These are phyloP conservation scores for Heliamphora exappendiculata DNA, from an alignment of 148 eudicot species.

Conservation along the genomic window DNA sequence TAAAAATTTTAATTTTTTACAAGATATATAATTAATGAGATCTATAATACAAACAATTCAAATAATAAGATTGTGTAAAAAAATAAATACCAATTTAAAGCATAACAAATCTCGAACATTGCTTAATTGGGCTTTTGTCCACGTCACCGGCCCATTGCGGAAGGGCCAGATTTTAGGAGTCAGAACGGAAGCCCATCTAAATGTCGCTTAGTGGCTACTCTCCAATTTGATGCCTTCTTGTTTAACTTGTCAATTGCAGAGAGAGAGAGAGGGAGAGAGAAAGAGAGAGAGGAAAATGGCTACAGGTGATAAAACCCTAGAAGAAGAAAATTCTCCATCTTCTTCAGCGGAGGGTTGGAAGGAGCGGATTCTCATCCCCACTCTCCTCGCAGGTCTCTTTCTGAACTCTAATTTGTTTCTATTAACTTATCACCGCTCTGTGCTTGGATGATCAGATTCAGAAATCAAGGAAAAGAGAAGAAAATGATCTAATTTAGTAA, in stretches of 20 bases:
- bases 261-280: background rate
- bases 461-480: background rate
- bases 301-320: constrained; percentile 17
- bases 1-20: too few relatives aligned
- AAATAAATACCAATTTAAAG: too few relatives aligned
- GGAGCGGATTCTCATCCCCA: constrained; percentile 53
- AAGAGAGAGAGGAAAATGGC: constrained; percentile 3
- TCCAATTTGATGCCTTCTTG: background rate
- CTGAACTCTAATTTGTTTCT: background rate
- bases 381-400: constrained; percentile 55
- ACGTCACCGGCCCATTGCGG: too few relatives aligned
- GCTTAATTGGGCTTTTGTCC: too few relatives aligned
- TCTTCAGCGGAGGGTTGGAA: constrained; percentile 45
- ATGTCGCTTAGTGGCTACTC: too few relatives aligned
- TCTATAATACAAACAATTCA: too few relatives aligned
- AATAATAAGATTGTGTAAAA: too few relatives aligned
- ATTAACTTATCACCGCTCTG: background rate
- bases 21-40: too few relatives aligned
- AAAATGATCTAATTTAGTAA: background rate
- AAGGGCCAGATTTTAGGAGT: too few relatives aligned
- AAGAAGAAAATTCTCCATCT: constrained; percentile 11
- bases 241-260: background rate
- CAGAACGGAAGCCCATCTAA: too few relatives aligned
- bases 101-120: too few relatives aligned
- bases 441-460: background rate